Evolutionary conservation across 352 stramenopile genomes (phyloP), one percentile per base, ranked within the genome.

Genomic region (Blastocystis sp.): DNA sequence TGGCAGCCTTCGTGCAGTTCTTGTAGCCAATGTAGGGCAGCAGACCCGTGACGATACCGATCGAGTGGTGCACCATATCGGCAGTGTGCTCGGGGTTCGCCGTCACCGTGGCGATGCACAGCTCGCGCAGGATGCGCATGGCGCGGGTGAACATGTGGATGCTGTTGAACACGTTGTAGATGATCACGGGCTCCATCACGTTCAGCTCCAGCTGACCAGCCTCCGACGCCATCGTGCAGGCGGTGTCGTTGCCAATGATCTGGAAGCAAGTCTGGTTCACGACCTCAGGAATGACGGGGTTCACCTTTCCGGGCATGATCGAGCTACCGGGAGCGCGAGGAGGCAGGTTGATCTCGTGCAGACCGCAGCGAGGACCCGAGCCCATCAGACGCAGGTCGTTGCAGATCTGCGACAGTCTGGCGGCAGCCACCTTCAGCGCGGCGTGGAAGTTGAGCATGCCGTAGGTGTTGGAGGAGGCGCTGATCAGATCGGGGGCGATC

Each of bases 11-110:
- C 32, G 67, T 64, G 51, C 46, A 57, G 51, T 75, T 75, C 63
- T 75, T 75, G 63, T 75, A 75, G 11, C 63, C 63, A 75, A 75
- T 75, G 63, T 56, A 67, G 7, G 56, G 56, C 29, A 67, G 56
- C 29, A 67, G 56, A 16, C 29, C 7, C 7, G 56, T 67, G 9
- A 78, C 67, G 36, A 78, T 64, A 21, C 67, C 67, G 36, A 78
- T 78, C 27, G 67, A 78, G 67, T 78, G 73, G 67, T 78, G 29
- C 32, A 78, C 67, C 46, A 78, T 57, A 18, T 57, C 16, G 16
- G 24, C 34, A 11, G 46, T 64, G 32, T 64, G 46, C 46, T 78
- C 67, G 32, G 46, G 46, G 36, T 78, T 78, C 8, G 67, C 67
- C 8, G 67, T 78, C 14, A 78, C 46, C 8, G 14, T 40, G 14